Evolutionary conservation across 129 eudicot genomes (phyloP).

Genomic region (Cynara cardunculus): DNA sequence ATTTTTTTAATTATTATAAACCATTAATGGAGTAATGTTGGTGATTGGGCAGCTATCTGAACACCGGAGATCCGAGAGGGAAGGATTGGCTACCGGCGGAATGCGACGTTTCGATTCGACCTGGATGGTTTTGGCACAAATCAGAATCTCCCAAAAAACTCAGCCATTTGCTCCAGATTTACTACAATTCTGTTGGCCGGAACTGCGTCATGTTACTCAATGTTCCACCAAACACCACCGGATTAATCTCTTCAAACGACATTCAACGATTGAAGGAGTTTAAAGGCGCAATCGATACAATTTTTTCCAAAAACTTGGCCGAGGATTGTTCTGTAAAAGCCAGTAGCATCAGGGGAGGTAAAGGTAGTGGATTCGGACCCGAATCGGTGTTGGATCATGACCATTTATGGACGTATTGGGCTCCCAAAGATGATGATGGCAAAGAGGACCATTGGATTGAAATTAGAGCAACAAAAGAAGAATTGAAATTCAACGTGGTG

Average conservation of each 20-base stretch:
- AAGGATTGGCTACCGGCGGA: conserved; percentile 91
- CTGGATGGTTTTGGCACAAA: conserved; percentile 98
- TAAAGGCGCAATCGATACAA: conserved; percentile 44
- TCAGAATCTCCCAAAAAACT: conserved; percentile 60
- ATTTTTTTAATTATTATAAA: too few species aligned
- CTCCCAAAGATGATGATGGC: conserved; percentile 44
- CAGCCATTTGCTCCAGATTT: conserved; percentile 56
- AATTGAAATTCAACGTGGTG: conserved; percentile 62
- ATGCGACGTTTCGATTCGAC: conserved; percentile 78
- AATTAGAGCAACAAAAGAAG: conserved; percentile 21
- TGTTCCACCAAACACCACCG: conserved; percentile 79
- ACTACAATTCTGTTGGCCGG: conserved; percentile 88
- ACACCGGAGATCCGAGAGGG: conserved; percentile 74
- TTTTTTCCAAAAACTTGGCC: conserved; percentile 63
- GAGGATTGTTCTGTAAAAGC: conserved; percentile 37
- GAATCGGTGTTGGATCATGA: conserved; percentile 51
- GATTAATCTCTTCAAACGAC: conserved; percentile 65
- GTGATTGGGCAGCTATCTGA: conserved; percentile 57
- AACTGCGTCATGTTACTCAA: conserved; percentile 76
- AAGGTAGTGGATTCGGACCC: conserved; percentile 45
- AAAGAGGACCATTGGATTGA: conserved; percentile 57
- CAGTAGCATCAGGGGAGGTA: conserved; percentile 82
- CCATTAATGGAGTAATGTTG: conserved; percentile 8
- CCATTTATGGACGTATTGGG: conserved; percentile 91
- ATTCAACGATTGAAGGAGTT: conserved; percentile 55